phyloP scores from a whole-genome alignment of 495 filamentous ascomycete species.

The Aspergillus saccharolyticus region DNA sequence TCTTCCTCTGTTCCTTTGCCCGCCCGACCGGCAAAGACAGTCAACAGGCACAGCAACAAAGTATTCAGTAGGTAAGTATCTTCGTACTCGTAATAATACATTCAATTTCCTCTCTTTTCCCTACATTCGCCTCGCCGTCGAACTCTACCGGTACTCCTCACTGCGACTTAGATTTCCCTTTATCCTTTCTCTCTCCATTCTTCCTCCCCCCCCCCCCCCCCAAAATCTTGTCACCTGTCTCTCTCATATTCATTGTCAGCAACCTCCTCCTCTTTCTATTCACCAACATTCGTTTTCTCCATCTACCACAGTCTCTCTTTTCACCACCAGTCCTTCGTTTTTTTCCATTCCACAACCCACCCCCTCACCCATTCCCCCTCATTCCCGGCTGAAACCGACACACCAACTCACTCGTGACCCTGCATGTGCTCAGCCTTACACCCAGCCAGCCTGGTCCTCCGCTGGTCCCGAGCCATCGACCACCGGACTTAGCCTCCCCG shows the following conservation, averaged over 20 bases:
- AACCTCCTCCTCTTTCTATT: neutral
- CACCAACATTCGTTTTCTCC: neutral
- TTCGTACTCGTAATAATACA: neutral
- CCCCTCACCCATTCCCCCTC: conserved; percentile 2
- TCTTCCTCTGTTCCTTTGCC: neutral
- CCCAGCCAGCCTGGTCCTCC: conserved; percentile 6
- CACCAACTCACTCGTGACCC: conserved; percentile 11
- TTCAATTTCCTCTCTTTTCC: conserved; percentile 2
- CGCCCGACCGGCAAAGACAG: neutral
- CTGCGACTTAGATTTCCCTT: neutral
- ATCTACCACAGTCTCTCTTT: neutral
- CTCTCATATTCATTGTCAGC: neutral
- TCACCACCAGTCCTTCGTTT: conserved; percentile 2
- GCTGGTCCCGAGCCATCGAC: conserved; percentile 3
- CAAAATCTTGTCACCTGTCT: neutral
- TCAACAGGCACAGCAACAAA: too few relatives aligned
- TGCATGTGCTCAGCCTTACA: conserved; percentile 20
- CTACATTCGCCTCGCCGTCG: neutral
- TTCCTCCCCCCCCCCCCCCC: neutral
- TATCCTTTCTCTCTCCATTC: neutral
- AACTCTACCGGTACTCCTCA: neutral
- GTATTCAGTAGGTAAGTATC: neutral
- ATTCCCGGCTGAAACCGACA: neutral
- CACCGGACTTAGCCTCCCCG: conserved; percentile 22
- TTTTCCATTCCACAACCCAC: conserved; percentile 3